Base-by-base conservation (phyloP, 1,139 yeast genomes). In the Candida sp. region DNA sequence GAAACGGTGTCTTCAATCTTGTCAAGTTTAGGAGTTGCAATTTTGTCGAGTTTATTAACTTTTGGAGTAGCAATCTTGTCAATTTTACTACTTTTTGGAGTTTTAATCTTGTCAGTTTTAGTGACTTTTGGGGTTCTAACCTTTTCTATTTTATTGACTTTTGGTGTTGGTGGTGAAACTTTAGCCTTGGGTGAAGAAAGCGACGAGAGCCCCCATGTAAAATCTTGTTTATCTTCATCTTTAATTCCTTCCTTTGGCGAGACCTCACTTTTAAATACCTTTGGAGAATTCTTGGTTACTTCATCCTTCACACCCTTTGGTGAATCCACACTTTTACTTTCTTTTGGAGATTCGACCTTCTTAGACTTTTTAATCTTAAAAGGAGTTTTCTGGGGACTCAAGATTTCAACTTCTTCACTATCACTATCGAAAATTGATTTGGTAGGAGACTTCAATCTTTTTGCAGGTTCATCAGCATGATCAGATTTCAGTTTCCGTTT, bases 401-500 rank as follows among this genome's bases (percentile, higher is more conserved):
- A 15, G 1, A 33, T 22, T 25, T 37, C 39, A 4, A 27, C 15
- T 21, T 42, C 45, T 27, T 36, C 40, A 4, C 42, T 41, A 35
- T 45, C 48, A 36, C 44, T 43, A 40, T 45, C 48, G 25, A 45
- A 45, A 23, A 45, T 43, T 5, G 48, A 45, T 22, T 38, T 44
- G 11, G 27, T 21, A 2, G 40, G 33, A 9, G 38, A 22, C 19
- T 38, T 23, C 25, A 37, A 12, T n/a, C 39, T 3, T 21, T 22
- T 30, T 21, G 54, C 57, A 21, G 50, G 55, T 32, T 49, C 58
- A 12, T 49, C 59, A 4, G 54, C 54, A 21, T 60, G 64, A 27
- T 60, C 68, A n/a, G 64, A 64, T 54, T 57, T 44, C 63, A 51
- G 45, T 60, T 63, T 35, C 51, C 50, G 36, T 55, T 59, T 35